Percentiles rank a stretch among this genome's conserved stretches.
These are phyloP conservation scores for Oropetium thomaeum DNA, from an alignment of 176 grass and related monocot species.

Conservation along the genomic window DNA sequence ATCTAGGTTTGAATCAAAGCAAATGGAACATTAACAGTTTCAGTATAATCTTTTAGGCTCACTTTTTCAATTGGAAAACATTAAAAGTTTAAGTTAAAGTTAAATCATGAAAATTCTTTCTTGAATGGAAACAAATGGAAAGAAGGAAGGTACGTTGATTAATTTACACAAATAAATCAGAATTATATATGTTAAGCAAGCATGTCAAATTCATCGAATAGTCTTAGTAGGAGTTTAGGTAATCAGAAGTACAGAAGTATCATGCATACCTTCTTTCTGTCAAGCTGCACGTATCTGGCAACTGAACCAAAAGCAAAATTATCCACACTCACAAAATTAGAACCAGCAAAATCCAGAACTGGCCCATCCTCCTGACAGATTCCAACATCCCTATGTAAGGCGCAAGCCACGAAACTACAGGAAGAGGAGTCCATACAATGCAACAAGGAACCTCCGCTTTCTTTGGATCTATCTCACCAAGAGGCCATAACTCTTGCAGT, in stretches of 20 bases:
- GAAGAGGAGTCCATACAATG: slow-evolving; percentile 97
- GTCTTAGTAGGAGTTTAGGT: neutral
- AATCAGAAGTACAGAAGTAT: slow-evolving; percentile 9
- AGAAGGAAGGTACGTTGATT: neutral
- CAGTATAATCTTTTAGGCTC: no score
- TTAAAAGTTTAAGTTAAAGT: neutral
- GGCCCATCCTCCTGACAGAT: slow-evolving; percentile 85
- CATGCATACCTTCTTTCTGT: slow-evolving; percentile 73
- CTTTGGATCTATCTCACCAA: slow-evolving; percentile 72
- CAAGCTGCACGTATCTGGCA: slow-evolving; percentile 80
- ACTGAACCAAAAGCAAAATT: slow-evolving; percentile 88
- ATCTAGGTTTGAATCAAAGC: neutral
- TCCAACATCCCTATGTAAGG: slow-evolving; percentile 94
- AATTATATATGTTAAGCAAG: neutral
- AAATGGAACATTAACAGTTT: no score
- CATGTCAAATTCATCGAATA: neutral
- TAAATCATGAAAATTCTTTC: neutral
- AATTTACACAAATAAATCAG: neutral
- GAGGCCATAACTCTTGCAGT: slow-evolving; percentile 54
- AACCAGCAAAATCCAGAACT: slow-evolving; percentile 80
- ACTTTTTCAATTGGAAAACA: neutral
- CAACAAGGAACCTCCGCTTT: slow-evolving; percentile 78
- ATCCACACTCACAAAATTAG: slow-evolving; percentile 73
- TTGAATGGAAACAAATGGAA: neutral
- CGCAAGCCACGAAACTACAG: slow-evolving; percentile 93